Evolutionary conservation across 495 filamentous ascomycete species (phyloP).

Genomic region (Apiosordaria backusii): DNA sequence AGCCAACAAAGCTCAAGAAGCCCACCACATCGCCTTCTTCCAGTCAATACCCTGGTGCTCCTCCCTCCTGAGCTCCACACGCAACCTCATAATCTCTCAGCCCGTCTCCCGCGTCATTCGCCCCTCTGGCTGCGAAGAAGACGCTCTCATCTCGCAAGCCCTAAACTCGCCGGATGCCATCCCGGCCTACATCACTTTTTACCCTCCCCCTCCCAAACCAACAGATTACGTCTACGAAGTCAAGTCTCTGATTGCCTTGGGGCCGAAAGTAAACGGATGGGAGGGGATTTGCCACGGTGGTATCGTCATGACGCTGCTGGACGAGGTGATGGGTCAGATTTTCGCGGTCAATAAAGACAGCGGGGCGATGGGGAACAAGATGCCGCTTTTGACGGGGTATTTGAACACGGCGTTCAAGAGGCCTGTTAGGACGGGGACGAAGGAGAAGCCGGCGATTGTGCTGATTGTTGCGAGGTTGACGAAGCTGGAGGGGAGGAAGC

Average conservation of each 20-base stretch:
- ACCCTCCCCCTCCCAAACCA: constrained; percentile 27
- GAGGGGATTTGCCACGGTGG: constrained; percentile 59
- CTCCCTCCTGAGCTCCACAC: constrained; percentile 42
- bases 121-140: constrained; percentile 35
- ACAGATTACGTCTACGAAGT: constrained; percentile 28
- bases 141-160: constrained; percentile 55
- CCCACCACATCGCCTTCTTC: constrained; percentile 44
- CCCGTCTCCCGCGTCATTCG: constrained; percentile 45
- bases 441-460: constrained; percentile 27
- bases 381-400: constrained; percentile 50
- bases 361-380: constrained; percentile 12
- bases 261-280: constrained; percentile 56
- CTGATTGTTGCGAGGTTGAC: constrained; percentile 44
- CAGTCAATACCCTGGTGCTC: constrained; percentile 55
- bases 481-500: constrained; percentile 47
- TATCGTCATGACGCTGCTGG: constrained; percentile 56
- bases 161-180: constrained; percentile 53
- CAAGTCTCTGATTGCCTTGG: constrained; percentile 48
- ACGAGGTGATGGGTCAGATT: constrained; percentile 51
- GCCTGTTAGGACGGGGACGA: constrained; percentile 52
- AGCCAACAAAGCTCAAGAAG: constrained; percentile 10
- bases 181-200: constrained; percentile 45
- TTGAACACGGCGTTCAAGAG: constrained; percentile 54
- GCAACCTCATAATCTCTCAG: constrained; percentile 21
- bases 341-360: constrained; percentile 44